Conservation (phyloP, 495 filamentous ascomycete species). For the Xylaria scruposa region DNA sequence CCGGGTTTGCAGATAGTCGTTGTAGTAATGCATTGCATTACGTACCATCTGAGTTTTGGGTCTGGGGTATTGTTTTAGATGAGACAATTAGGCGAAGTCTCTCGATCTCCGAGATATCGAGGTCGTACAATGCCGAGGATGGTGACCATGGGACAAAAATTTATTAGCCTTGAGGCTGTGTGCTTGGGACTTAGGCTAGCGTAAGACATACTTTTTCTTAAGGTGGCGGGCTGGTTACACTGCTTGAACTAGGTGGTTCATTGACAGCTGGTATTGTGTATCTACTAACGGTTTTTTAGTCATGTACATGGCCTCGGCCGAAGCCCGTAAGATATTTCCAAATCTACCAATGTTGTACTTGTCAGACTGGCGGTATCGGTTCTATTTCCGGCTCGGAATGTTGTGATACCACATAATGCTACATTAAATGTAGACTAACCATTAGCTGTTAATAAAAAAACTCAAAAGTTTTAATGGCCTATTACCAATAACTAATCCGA, state of each 20-base stretch:
- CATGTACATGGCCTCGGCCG: not conserved
- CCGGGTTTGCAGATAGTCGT: not conserved
- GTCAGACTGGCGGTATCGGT: not conserved
- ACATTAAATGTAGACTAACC: not conserved
- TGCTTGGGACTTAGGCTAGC: not conserved
- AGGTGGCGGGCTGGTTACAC: not conserved
- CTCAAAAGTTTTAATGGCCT: not conserved
- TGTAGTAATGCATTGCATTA: slow-evolving; percentile 4
- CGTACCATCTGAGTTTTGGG: slow-evolving; percentile 11
- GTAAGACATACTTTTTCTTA: not conserved
- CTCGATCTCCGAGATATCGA: not conserved
- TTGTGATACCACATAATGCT: not conserved
- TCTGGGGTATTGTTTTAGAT: slow-evolving; percentile 2
- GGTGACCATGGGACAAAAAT: slow-evolving; percentile 2
- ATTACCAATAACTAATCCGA: not conserved
- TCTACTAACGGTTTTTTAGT: not conserved
- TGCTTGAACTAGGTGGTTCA: not conserved
- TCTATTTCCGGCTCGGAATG: not conserved
- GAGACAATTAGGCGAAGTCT: not conserved
- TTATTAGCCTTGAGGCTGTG: not conserved
- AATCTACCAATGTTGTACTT: not conserved
- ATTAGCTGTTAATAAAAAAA: not conserved
- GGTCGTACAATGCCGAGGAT: not conserved
- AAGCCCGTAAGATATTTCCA: not conserved
- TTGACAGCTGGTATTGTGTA: not conserved